Conservation (phyloP, 331 rosid species). For the Phaseolus coccineus region DNA sequence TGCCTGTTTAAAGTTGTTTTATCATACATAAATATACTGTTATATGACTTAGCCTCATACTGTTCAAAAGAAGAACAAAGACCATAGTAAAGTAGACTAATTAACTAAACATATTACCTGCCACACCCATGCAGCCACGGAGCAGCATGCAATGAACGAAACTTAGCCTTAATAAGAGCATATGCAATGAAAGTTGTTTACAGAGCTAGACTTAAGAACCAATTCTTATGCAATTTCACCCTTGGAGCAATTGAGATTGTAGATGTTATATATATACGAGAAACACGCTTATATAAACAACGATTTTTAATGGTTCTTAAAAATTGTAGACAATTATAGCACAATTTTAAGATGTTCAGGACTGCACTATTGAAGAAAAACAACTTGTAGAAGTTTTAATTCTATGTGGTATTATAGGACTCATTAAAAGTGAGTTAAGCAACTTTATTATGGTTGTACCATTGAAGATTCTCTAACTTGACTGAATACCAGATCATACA, state of each 20-base stretch:
- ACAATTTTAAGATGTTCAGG: background rate
- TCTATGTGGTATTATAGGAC: background rate
- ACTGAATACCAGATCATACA: background rate
- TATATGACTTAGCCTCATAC: background rate
- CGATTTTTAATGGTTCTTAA: too few relatives aligned
- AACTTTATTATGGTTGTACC: background rate
- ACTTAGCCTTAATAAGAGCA: background rate
- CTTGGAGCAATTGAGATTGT: background rate
- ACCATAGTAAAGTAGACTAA: background rate
- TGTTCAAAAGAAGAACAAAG: background rate
- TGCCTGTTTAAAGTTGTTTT: constrained; percentile 17
- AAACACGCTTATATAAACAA: background rate
- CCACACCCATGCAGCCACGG: background rate
- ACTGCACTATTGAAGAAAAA: background rate
- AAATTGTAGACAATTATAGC: background rate
- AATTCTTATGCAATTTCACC: background rate
- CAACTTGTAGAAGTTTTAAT: background rate
- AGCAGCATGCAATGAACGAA: background rate
- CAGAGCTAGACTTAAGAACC: background rate
- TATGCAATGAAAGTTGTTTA: background rate
- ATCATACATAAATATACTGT: background rate
- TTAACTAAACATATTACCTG: background rate
- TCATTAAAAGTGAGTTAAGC: background rate
- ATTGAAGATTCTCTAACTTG: background rate
- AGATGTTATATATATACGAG: background rate